Base-by-base conservation (phyloP, 345 rosid genomes). In the Ceriops zippeliana region DNA sequence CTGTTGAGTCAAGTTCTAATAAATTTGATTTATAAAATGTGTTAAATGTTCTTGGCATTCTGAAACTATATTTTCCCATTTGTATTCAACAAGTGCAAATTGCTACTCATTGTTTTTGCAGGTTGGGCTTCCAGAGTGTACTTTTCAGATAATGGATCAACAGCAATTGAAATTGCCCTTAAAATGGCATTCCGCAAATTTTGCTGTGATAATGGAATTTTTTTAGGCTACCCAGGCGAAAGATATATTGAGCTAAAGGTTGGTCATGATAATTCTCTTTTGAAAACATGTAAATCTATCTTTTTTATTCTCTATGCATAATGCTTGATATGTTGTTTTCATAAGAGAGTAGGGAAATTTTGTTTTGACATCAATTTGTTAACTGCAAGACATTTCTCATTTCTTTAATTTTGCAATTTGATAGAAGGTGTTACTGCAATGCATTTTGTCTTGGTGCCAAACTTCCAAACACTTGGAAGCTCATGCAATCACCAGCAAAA, bases 111-210 rank as follows among this genome's bases (percentile, higher is more conserved):
- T 80, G 70, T 65, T 66, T 53, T 52, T 76, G 69, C 80, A 95
- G 98, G 96, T 69, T 91, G 99, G 99, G 99, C 99, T 68, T 87
- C 98, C 65, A 88, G 96, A 69, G 76, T 75, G 52, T 95, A 74
- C 80, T 95, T 90, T 68, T 95, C 99, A 15, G 96, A 95, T 74
- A 91, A 91, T 80, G 97, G 99, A 77, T 90, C 97, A 62, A 90
- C 97, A 34, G 93, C 97, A 63, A 88, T 88, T 59, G 99, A 95
- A 85, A 88, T 95, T 76, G 90, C 96, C 70, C 82, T 95, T 72
- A 91, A 95, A 87, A 95, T 95, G 99, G 96, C 96, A 67, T 95
- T 91, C 76, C 92, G 96, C 63, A 88, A 83, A 79, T 95, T 83
- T 78, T 84, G 71, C 71, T 82, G 62, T 79, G 96, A 89, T 74